Conservation (phyloP, 306 rosid genomes). For the Acacia confusa region DNA sequence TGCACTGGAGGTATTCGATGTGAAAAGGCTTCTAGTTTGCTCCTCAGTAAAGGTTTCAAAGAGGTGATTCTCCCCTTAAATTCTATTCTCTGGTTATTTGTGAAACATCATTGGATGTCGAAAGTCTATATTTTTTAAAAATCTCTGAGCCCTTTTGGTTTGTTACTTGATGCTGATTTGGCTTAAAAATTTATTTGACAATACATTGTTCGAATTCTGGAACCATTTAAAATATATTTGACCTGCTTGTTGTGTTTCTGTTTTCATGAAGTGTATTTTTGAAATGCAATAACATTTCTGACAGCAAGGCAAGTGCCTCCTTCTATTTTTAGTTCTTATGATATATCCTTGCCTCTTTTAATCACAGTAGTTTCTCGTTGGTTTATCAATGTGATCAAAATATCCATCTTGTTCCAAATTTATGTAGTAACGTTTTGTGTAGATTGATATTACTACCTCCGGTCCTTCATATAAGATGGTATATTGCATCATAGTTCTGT, state of each 20-base stretch:
- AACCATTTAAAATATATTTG: not conserved
- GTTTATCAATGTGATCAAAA: not conserved
- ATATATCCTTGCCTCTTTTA: not conserved
- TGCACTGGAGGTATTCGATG: conserved; percentile 98
- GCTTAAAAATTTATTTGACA: not conserved
- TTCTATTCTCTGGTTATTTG: conserved; percentile 3
- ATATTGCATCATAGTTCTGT: conserved; percentile 1
- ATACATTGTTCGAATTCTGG: not conserved
- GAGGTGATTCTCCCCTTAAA: conserved; percentile 56
- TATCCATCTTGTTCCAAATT: not conserved
- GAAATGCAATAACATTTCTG: no score
- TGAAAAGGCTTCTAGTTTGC: conserved; percentile 94
- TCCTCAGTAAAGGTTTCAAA: conserved; percentile 83
- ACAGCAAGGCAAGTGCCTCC: not conserved
- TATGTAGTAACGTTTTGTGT: not conserved
- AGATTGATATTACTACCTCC: not conserved
- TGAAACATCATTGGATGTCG: not conserved
- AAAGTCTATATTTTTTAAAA: not conserved
- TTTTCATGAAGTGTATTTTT: not conserved
- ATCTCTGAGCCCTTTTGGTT: not conserved
- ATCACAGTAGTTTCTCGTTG: not conserved
- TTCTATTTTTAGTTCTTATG: not conserved
- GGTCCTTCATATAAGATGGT: no score
- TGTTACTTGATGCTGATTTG: not conserved
- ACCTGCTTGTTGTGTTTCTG: not conserved